Evolutionary conservation across 192 early-diverging fungal species (phyloP), one percentile per base, ranked within the genome.

Genomic region (Coemansia sp.): DNA sequence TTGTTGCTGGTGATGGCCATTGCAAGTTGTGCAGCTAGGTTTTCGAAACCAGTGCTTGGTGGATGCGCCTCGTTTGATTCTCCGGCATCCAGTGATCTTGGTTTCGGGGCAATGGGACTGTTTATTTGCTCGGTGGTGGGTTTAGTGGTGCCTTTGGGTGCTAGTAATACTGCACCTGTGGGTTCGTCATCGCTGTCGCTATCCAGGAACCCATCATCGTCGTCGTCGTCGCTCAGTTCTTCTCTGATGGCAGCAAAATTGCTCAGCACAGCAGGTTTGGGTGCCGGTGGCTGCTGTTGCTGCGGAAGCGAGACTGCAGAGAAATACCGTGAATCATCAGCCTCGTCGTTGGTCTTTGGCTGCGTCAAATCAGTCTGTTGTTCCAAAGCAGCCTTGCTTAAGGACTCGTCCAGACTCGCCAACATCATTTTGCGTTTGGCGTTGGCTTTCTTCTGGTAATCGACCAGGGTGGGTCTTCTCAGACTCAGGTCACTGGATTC

Each of bases 21-120:
- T 2, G 72, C 72, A 22, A 80, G 63, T 52, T 75, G 72, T 5
- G 73, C 72, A 0, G 73, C 77, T 48, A 80, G 63, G 22, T 54
- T 75, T 48, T 72, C 73, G 32, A 75, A 62, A 20, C 74, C 72
- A 38, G 64, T 63, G n/a, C 77, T 75, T 33, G 49, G 55, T 5
- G 72, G 69, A 58, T 55, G 74, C 68, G 60, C 67, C n/a, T 51
- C 16, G 34, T 8, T 25, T 0, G 36, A 38, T 3, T 30, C 48
- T 0, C 48, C 17, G 12, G 11, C 54, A 51, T 30, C 48, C 34
- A 40, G 59, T 45, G 20, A 1, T 22, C 56, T 20, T 25, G 22
- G 22, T 1, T 25, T 25, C 22, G 22, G 22, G 11, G 51, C 25
- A 18, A 25, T 54, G 22, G 51, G 7, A 18, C 25, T 28, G 2